Percentiles rank a stretch among this genome's conserved stretches.
phyloP scores from a whole-genome alignment of 768 basidiomycete genomes.

The Russula dissimulans region DNA sequence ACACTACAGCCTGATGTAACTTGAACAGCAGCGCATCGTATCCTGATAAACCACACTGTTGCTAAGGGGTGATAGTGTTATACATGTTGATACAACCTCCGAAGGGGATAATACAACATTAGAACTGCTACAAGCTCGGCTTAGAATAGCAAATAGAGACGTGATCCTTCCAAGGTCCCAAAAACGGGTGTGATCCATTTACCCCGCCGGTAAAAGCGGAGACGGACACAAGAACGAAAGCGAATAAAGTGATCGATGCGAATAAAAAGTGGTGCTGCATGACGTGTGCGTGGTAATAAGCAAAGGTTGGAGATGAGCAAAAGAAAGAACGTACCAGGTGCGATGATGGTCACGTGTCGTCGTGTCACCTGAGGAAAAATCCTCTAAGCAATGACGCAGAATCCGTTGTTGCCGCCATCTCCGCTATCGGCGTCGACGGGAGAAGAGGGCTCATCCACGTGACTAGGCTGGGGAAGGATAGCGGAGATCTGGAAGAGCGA shows the following conservation, averaged over 20 bases:
- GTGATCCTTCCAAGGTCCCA: background rate
- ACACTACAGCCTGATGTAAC: no score
- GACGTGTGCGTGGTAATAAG: background rate
- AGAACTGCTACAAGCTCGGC: no score
- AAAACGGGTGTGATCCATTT: background rate
- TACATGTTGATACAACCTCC: no score
- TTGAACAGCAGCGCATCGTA: no score
- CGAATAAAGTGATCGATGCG: background rate
- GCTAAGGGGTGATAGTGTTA: no score
- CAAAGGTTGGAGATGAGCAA: background rate
- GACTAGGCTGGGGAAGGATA: background rate
- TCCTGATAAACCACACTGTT: no score
- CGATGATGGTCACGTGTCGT: background rate
- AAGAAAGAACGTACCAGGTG: background rate
- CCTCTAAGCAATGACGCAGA: constrained; percentile 2
- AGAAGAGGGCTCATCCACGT: background rate
- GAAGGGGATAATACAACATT: no score
- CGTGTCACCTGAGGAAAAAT: background rate
- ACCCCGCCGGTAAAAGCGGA: background rate
- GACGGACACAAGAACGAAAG: background rate
- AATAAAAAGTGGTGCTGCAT: background rate
- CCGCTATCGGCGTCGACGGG: constrained; percentile 1
- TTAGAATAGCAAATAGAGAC: no score
- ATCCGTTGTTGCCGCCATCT: background rate
- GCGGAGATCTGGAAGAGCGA: background rate